Base-by-base conservation (phyloP, 805 yeast genomes). In the Yamadazyma kitorensis region DNA sequence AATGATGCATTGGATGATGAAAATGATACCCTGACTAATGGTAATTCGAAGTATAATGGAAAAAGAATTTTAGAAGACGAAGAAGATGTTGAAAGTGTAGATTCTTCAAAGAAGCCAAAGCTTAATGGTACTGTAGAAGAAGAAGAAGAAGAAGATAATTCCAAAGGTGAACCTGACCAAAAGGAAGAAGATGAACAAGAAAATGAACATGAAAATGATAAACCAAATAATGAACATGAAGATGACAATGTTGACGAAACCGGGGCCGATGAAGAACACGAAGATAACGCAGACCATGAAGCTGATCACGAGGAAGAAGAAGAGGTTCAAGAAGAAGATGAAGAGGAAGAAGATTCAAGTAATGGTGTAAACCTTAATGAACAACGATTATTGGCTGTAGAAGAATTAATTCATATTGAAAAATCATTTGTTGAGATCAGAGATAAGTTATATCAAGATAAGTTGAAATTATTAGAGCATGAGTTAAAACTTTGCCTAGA, bases 401-500 rank as follows among this genome's bases (percentile, higher is more conserved):
- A 75, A 32, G 82, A 77, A 33, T 74, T 93, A 33, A 82, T 88
- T 2, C 76, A 74, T 16, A 87, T 93, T 38, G 98, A 93, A 55
- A 68, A 81, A 26, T 83, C 82, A 35, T 93, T 89, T 68, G 97
- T 98, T 5, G 70, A 75, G 41, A 68, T 91, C 36, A 76, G 96
- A 43, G 97, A 93, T 56, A 74, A 75, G 49, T 64, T 93, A 31
- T 91, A 84, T 57, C 88, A 83, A 40, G 95, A 88, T 54, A 89
- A 86, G 55, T 64, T 89, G 51, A 68, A 74, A 23, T 75, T 85
- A 42, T 70, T 85, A 44, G 86, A 86, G 46, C 81, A 83, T 28
- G 98, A 93, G 56, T 64, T 91, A 41, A 82, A 82, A 49, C 76
- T 91, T 72, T 89, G 98, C 61, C 64, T 81, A 21, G 82, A 81